Conservation (phyloP, 371 early-diverging fungal species). For the Mortierella sp. region DNA sequence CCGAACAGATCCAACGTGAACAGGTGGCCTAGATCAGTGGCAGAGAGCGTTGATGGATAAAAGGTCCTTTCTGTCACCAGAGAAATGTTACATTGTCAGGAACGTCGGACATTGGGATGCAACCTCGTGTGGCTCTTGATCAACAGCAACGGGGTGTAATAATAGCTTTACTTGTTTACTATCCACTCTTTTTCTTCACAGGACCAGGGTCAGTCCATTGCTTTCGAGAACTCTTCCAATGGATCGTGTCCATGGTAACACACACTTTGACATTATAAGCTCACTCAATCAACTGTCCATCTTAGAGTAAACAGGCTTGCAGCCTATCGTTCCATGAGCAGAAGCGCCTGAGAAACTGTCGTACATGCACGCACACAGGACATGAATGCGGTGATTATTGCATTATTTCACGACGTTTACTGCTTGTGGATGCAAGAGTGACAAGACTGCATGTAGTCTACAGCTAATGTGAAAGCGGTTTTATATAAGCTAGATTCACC, state of each 20-base stretch:
- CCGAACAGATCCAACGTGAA: constrained; percentile 17
- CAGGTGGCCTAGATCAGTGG: constrained; percentile 29
- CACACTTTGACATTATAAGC: constrained; percentile 4
- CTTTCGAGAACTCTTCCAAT: constrained; percentile 5
- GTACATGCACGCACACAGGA: constrained; percentile 4
- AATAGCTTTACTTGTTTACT: too few species aligned
- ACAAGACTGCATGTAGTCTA: too few species aligned
- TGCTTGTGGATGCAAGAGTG: not conserved
- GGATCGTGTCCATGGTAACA: constrained; percentile 16
- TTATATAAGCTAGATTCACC: too few species aligned
- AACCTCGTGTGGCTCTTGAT: not conserved
- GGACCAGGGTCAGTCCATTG: constrained; percentile 15
- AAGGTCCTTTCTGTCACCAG: not conserved
- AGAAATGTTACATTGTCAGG: not conserved
- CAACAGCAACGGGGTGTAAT: not conserved
- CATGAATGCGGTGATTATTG: constrained; percentile 5
- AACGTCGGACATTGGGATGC: not conserved
- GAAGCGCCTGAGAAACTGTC: not conserved
- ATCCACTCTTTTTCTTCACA: not conserved
- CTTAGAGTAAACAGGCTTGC: not conserved
- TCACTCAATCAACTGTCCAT: not conserved
- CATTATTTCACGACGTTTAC: not conserved
- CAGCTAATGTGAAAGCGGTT: too few species aligned
- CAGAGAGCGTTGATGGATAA: not conserved
- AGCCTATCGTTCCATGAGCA: not conserved